Base-by-base conservation (phyloP, 192 early-diverging fungal species). In the Coemansia sp. region DNA sequence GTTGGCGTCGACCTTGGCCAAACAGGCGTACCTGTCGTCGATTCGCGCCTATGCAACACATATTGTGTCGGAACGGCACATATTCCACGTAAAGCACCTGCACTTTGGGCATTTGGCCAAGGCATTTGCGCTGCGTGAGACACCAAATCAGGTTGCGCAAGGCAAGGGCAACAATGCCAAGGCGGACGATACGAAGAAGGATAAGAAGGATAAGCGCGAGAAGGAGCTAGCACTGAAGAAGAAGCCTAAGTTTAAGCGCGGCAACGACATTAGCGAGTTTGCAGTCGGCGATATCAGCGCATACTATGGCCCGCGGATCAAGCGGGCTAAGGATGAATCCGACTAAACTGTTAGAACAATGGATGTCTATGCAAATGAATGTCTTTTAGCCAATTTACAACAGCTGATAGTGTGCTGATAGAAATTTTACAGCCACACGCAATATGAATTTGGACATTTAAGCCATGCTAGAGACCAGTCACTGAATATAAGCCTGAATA, bases 21-120 rank as follows among this genome's bases (percentile, higher is more conserved):
- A 87, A 56, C 82, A 82, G 52, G 95, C 94, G 14, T 99, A 83
- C 64, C 65, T 85, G 74, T 94, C 95, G 14, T 84, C 86, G 63
- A 83, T 97, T 27, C 88, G 94, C 23, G 88, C 94, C 0, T 99
- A 99, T 59, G 88, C 95, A 5, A 98, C 97, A 1, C 94, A 99
- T 67, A 65, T 82, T 2, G 66, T 91, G 15, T 57, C 83, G 0
- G 90, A 95, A 62, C 87, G 87, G 32, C 86, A 89, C 30, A 89
- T 99, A 20, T 99, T 99, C 81, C 94, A 99, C 60, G 79, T 98
- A 57, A 85, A 86, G 47, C 90, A 90, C 53, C 73, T 99, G 59
- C 97, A 99, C 73, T 78, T 98, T 50, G 97, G 97, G 5, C 97
- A 99, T 64, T 70, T 95, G 55, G 97, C 95, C 41, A 98, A 98